Percentiles rank a stretch among this genome's conserved stretches.
Evolutionary conservation across 2,329 filamentous ascomycete genomes (phyloP).

Genomic region (Moelleriella libera): DNA sequence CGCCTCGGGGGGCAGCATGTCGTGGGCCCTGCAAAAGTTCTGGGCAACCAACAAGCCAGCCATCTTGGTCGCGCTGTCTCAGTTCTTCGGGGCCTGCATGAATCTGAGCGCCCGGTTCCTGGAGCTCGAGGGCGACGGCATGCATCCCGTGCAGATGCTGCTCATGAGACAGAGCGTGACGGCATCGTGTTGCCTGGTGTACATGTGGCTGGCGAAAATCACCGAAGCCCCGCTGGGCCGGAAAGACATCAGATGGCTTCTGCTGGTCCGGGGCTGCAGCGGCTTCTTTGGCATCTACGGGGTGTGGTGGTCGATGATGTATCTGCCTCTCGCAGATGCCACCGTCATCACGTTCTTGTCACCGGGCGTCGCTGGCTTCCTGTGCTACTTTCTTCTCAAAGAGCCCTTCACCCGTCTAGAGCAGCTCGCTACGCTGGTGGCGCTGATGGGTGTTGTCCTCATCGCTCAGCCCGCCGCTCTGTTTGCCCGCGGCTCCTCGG

Average conservation of each 20-base stretch:
- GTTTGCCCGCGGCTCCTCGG: slow-evolving; percentile 19
- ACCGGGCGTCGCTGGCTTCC: slow-evolving; percentile 65
- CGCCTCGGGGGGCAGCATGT: not conserved
- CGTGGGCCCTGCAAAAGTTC: slow-evolving; percentile 16
- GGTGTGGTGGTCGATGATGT: slow-evolving; percentile 54
- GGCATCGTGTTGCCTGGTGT: slow-evolving; percentile 46
- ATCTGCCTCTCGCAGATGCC: slow-evolving; percentile 73
- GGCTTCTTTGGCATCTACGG: slow-evolving; percentile 73
- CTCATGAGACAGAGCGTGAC: slow-evolving; percentile 71
- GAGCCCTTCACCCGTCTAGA: slow-evolving; percentile 70
- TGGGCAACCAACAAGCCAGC: slow-evolving; percentile 61
- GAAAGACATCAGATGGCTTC: slow-evolving; percentile 49
- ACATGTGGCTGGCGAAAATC: slow-evolving; percentile 59
- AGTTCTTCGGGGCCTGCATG: slow-evolving; percentile 76
- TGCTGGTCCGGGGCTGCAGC: slow-evolving; percentile 52
- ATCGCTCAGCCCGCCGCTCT: slow-evolving; percentile 60
- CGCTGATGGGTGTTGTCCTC: slow-evolving; percentile 65
- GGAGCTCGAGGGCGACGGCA: slow-evolving; percentile 54
- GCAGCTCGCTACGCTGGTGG: slow-evolving; percentile 61
- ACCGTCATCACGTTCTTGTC: slow-evolving; percentile 82
- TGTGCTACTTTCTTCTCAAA: slow-evolving; percentile 58
- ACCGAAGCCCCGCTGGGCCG: slow-evolving; percentile 58
- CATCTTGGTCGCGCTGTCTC: slow-evolving; percentile 56
- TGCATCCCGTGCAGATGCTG: slow-evolving; percentile 76
- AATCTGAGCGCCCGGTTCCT: slow-evolving; percentile 67